Conservation (phyloP, 2,329 filamentous ascomycete species). For the Epichloe sylvatica region DNA sequence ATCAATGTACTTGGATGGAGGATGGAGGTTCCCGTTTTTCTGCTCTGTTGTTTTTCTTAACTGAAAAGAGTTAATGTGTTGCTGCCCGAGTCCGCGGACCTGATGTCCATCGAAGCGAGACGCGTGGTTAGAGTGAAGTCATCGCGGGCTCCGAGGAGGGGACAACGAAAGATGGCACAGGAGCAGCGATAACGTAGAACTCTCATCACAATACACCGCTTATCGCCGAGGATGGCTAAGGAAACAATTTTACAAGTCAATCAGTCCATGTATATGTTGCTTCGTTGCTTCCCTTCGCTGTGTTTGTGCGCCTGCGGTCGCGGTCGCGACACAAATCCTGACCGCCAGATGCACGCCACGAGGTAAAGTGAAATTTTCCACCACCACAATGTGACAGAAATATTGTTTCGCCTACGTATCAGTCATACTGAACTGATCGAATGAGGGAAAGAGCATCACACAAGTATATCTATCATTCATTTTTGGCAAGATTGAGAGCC, state of each 20-base stretch:
- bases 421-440: not conserved
- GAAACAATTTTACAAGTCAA: too few relatives aligned
- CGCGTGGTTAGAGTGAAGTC: not conserved
- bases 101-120: not conserved
- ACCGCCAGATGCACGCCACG: not conserved
- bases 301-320: not conserved
- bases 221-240: too few relatives aligned
- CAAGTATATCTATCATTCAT: not conserved
- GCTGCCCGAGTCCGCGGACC: too few relatives aligned
- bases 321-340: not conserved
- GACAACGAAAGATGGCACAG: not conserved
- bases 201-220: not conserved
- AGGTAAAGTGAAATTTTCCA: not conserved
- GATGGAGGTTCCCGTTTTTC: too few relatives aligned
- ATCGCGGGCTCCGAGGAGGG: slow-evolving; percentile 1
- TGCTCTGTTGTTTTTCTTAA: too few relatives aligned
- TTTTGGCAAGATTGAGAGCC: not conserved
- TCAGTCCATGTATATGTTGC: too few relatives aligned
- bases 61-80: not conserved
- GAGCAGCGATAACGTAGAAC: not conserved
- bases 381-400: not conserved
- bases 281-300: not conserved
- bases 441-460: not conserved
- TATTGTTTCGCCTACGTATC: not conserved
- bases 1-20: not conserved